phyloP scores from a whole-genome alignment of 768 basidiomycete genomes.

The Suillus americanus region DNA sequence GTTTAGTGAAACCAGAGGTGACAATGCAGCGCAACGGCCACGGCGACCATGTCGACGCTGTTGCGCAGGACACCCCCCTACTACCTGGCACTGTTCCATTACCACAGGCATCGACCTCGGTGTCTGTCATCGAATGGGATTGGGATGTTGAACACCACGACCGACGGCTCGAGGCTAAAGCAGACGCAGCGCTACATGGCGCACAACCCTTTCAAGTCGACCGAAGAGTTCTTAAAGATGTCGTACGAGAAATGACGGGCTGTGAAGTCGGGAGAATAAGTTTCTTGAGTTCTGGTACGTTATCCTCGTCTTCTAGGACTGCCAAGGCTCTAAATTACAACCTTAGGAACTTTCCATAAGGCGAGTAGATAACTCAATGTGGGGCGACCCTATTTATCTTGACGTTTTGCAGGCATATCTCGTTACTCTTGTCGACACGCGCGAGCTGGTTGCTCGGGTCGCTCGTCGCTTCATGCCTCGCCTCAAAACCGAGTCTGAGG shows the following conservation, averaged over 20 bases:
- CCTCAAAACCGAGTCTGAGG: conserved; percentile 85
- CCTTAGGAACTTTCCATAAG: conserved; percentile 82
- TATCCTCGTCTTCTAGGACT: conserved; percentile 15
- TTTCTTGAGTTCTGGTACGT: conserved; percentile 75
- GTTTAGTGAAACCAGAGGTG: neutral
- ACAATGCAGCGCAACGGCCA: conserved; percentile 9
- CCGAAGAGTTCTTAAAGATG: conserved; percentile 69
- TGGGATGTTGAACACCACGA: conserved; percentile 75
- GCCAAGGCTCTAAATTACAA: conserved; percentile 8
- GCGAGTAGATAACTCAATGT: conserved; percentile 33
- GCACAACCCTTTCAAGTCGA: conserved; percentile 74
- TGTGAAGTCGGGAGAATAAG: conserved; percentile 65
- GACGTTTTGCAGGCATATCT: conserved; percentile 63
- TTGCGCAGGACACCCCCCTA: neutral
- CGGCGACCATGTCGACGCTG: conserved; percentile 5
- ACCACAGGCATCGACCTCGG: conserved; percentile 6
- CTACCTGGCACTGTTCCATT: conserved; percentile 26
- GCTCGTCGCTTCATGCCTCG: conserved; percentile 85
- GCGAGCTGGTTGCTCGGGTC: conserved; percentile 73
- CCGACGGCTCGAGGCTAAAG: conserved; percentile 59
- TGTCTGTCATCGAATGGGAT: conserved; percentile 53
- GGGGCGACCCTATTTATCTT: conserved; percentile 4
- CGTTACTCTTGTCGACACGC: conserved; percentile 59
- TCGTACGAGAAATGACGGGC: conserved; percentile 69
- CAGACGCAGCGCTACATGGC: conserved; percentile 61